These are phyloP conservation scores for Gamarada debralockiae DNA, from an alignment of 495 filamentous ascomycete genomes.

Conservation along the genomic window DNA sequence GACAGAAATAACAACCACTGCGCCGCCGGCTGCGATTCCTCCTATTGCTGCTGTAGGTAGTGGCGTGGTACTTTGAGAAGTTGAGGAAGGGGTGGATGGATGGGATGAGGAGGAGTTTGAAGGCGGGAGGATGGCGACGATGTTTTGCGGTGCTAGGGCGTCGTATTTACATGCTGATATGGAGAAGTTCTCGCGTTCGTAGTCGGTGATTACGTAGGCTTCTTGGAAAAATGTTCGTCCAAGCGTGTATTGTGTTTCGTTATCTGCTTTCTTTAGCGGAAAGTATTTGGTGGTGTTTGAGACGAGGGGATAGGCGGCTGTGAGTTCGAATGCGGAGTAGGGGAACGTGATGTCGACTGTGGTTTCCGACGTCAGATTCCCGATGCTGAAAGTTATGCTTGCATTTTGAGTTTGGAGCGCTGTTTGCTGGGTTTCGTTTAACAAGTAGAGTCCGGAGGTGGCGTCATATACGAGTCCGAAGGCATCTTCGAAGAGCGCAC, in stretches of 20 bases:
- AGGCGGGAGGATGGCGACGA: conserved; percentile 9
- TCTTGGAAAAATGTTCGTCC: conserved; percentile 55
- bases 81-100: background rate
- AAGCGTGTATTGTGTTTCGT: conserved; percentile 48
- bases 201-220: conserved; percentile 32
- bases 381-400: conserved; percentile 46
- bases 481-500: conserved; percentile 45
- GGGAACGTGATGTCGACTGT: conserved; percentile 46
- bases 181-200: conserved; percentile 13
- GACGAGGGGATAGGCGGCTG: conserved; percentile 37
- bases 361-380: conserved; percentile 31
- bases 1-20: no score
- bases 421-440: conserved; percentile 36
- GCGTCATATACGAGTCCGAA: conserved; percentile 47
- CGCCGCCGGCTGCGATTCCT: background rate
- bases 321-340: conserved; percentile 49
- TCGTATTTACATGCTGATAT: conserved; percentile 12
- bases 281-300: conserved; percentile 42
- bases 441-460: conserved; percentile 41
- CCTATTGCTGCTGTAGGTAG: background rate
- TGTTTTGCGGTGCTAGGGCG: background rate
- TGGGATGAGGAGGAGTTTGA: background rate
- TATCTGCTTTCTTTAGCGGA: conserved; percentile 46
- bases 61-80: background rate
- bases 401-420: conserved; percentile 39